Evolutionary conservation across 2,329 filamentous ascomycete genomes (phyloP).

Genomic region (Monosporascus sp.): DNA sequence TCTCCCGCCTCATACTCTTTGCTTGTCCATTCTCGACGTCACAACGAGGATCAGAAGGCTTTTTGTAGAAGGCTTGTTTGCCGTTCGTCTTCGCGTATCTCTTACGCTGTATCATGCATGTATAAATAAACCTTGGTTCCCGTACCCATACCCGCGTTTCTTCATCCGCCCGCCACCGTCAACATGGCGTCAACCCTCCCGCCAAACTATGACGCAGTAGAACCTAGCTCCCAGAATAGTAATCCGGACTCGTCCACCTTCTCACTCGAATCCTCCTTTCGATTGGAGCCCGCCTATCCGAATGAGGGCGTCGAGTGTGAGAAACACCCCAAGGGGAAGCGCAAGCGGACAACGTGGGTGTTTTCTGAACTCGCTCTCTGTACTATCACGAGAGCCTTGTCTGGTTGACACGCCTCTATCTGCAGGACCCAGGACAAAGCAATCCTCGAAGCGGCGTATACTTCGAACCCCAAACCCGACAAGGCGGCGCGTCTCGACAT

Average conservation of each 20-base stretch:
- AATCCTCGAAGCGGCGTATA: slow-evolving; percentile 80
- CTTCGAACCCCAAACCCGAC: slow-evolving; percentile 82
- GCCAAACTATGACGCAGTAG: not conserved
- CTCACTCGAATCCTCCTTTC: slow-evolving; percentile 30
- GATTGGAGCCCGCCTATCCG: slow-evolving; percentile 24
- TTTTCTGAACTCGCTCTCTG: slow-evolving; percentile 2
- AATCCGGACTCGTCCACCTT: slow-evolving; percentile 24
- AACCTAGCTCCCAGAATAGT: slow-evolving; percentile 20
- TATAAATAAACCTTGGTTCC: slow-evolving; percentile 13
- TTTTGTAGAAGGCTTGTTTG: slow-evolving; percentile 8
- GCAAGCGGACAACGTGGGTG: slow-evolving; percentile 59
- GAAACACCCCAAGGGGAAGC: slow-evolving; percentile 53
- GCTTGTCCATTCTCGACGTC: slow-evolving; percentile 11
- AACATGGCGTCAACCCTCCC: slow-evolving; percentile 4
- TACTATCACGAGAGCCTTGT: slow-evolving; percentile 2
- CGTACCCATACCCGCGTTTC: slow-evolving; percentile 23
- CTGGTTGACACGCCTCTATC: slow-evolving; percentile 11
- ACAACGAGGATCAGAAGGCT: slow-evolving; percentile 5
- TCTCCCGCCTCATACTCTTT: slow-evolving; percentile 5
- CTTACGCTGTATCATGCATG: slow-evolving; percentile 19
- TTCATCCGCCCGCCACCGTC: slow-evolving; percentile 15
- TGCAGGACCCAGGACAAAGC: slow-evolving; percentile 80
- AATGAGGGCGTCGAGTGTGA: slow-evolving; percentile 24
- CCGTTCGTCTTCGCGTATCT: slow-evolving; percentile 8
- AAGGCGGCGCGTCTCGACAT: slow-evolving; percentile 82